Conservation (phyloP, 208 protist genomes). For the Tritrichomonas foetus region DNA sequence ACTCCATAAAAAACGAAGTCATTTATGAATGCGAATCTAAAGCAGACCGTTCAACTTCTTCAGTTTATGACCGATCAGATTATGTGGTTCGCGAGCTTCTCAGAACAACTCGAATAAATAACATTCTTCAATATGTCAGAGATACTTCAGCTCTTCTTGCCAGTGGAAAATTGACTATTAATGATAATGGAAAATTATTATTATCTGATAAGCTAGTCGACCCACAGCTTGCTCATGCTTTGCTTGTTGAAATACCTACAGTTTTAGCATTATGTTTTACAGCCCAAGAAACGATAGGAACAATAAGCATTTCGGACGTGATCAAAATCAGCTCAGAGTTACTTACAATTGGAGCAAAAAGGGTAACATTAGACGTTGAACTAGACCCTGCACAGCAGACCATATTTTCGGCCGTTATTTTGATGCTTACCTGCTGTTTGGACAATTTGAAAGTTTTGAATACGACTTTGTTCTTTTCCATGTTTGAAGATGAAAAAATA, state of each 20-base stretch:
- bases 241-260: background rate
- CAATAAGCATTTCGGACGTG: background rate
- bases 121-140: background rate
- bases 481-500: background rate
- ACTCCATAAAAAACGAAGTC: too few relatives aligned
- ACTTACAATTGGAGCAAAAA: background rate
- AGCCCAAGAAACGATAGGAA: background rate
- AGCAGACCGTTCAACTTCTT: background rate
- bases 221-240: background rate
- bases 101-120: background rate
- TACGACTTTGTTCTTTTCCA: background rate
- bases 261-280: background rate
- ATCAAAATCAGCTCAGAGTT: background rate
- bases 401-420: background rate
- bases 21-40: too few relatives aligned
- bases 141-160: background rate
- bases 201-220: background rate
- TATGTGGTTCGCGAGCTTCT: background rate
- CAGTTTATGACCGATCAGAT: slow-evolving; percentile 32
- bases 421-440: background rate
- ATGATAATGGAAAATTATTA: background rate
- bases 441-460: background rate
- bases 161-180: background rate
- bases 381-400: background rate
- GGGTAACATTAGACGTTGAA: background rate